phyloP scores from a whole-genome alignment of 2,329 filamentous ascomycete genomes.

The Tympanopsis confertula region DNA sequence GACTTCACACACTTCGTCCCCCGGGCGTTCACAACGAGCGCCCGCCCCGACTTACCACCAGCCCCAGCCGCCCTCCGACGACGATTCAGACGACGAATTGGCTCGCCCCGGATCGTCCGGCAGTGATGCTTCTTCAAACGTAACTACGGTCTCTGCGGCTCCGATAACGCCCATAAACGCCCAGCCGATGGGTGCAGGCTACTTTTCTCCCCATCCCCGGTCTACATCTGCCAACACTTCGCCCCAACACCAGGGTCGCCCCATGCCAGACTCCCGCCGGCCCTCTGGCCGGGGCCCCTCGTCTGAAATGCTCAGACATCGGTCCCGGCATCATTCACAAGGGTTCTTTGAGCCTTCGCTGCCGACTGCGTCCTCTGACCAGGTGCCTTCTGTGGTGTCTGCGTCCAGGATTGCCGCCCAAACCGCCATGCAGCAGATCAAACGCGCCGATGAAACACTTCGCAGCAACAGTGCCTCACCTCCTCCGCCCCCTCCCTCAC shows the following conservation, averaged over 20 bases:
- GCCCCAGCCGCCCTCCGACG: conserved; percentile 7
- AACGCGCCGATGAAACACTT: conserved; percentile 36
- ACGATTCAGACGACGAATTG: conserved; percentile 12
- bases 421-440: conserved; percentile 46
- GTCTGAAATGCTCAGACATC: conserved; percentile 23
- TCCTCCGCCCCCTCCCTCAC: conserved; percentile 13
- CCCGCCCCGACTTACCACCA: too few relatives aligned
- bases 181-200: conserved; percentile 19
- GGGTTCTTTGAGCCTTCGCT: conserved; percentile 58
- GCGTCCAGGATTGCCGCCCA: conserved; percentile 56
- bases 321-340: conserved; percentile 43
- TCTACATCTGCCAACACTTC: too few relatives aligned
- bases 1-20: too few relatives aligned
- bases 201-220: too few relatives aligned
- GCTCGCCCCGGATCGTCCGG: conserved; percentile 26
- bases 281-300: conserved; percentile 6
- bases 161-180: conserved; percentile 12
- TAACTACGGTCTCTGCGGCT: conserved; percentile 25
- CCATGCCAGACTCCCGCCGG: too few relatives aligned
- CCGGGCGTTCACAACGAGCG: too few relatives aligned
- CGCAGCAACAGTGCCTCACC: conserved; percentile 26
- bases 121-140: conserved; percentile 30
- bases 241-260: too few relatives aligned
- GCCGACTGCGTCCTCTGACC: conserved; percentile 36
- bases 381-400: conserved; percentile 29